Conservation (phyloP, 768 basidiomycete genomes). For the Lactifluus hygrophoroides region DNA sequence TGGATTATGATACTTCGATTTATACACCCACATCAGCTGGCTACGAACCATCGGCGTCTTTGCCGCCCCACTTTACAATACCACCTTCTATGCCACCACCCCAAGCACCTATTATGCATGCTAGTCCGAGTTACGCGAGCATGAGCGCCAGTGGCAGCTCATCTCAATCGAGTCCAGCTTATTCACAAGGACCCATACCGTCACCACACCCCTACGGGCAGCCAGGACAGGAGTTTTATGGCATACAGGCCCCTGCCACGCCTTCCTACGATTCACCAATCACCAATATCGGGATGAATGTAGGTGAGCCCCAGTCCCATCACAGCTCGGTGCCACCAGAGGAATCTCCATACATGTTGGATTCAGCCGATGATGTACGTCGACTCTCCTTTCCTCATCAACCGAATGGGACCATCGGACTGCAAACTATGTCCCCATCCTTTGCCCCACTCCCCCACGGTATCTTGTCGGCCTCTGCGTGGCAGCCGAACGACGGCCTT, state of each 20-base stretch:
- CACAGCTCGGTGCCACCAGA: conserved; percentile 12
- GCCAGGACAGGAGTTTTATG: conserved; percentile 5
- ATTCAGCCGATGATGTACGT: not conserved
- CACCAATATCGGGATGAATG: not conserved
- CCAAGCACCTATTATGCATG: conserved; percentile 5
- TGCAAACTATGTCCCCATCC: not conserved
- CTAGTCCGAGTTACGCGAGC: conserved; percentile 15
- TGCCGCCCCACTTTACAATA: not conserved
- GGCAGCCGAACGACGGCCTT: conserved; percentile 1
- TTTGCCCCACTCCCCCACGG: not conserved
- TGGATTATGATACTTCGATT: conserved; percentile 6
- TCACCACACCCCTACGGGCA: conserved; percentile 15
- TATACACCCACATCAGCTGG: not conserved
- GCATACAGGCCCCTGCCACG: not conserved
- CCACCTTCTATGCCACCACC: conserved; percentile 14
- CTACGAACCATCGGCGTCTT: not conserved
- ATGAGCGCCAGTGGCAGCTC: conserved; percentile 15
- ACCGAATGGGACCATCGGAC: conserved; percentile 7
- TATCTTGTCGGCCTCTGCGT: not conserved
- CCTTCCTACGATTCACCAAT: conserved; percentile 15
- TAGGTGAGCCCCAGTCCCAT: conserved; percentile 9
- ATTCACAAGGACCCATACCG: conserved; percentile 14
- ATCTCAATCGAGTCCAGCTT: conserved; percentile 16
- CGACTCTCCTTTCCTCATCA: conserved; percentile 5
- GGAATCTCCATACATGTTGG: conserved; percentile 7